These are phyloP conservation scores for Penicillium expansum DNA, from an alignment of 2,329 filamentous ascomycete species.

Conservation along the genomic window DNA sequence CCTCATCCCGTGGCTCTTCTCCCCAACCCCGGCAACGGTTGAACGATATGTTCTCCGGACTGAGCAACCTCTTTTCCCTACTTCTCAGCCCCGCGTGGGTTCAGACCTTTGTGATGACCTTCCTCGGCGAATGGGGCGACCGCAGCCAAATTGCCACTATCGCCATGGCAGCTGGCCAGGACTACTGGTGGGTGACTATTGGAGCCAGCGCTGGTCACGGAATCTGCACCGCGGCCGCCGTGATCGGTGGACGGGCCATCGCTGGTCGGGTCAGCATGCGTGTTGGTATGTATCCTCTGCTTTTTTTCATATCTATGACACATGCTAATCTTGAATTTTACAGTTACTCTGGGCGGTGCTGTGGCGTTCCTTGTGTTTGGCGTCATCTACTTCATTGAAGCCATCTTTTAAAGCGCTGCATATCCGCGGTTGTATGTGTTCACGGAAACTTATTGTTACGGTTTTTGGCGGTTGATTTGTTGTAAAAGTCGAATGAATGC, in stretches of 20 bases:
- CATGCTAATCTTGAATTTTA: slow-evolving; percentile 26
- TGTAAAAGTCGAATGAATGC: slow-evolving; percentile 12
- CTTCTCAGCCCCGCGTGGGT: slow-evolving; percentile 96
- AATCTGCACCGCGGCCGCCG: slow-evolving; percentile 85
- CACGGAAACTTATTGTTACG: neutral
- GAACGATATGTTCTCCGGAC: slow-evolving; percentile 56
- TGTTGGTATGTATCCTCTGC: slow-evolving; percentile 70
- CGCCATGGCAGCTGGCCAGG: slow-evolving; percentile 95
- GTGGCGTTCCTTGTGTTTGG: slow-evolving; percentile 88
- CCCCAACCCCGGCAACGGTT: slow-evolving; percentile 47
- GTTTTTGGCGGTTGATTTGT: slow-evolving; percentile 12
- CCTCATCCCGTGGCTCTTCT: slow-evolving; percentile 61
- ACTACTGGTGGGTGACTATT: slow-evolving; percentile 97
- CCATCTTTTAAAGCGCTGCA: slow-evolving; percentile 52
- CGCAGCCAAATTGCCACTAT: slow-evolving; percentile 97
- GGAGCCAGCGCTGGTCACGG: slow-evolving; percentile 84
- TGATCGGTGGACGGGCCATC: slow-evolving; percentile 87
- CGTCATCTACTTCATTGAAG: slow-evolving; percentile 85
- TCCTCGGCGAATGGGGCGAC: slow-evolving; percentile 97
- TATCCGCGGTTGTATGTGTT: slow-evolving; percentile 12
- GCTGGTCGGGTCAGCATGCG: slow-evolving; percentile 91
- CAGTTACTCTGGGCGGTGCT: slow-evolving; percentile 90
- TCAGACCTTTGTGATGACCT: slow-evolving; percentile 98
- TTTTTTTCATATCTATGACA: neutral
- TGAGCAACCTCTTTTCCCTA: slow-evolving; percentile 82